Base-by-base conservation (phyloP, 176 grass and related monocot species). In the Rhipidocladum racemiflorum region DNA sequence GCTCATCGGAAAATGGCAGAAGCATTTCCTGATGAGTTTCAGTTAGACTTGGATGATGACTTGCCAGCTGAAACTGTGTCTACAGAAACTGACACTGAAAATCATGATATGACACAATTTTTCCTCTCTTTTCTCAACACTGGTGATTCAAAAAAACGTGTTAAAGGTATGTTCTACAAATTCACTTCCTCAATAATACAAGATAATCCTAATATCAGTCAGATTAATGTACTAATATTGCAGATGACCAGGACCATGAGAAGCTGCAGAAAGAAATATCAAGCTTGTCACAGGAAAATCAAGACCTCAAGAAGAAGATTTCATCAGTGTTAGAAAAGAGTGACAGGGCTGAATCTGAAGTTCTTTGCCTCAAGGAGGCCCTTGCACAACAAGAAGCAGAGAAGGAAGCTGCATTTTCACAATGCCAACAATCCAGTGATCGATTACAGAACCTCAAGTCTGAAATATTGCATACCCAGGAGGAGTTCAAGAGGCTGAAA, bases 1-100 rank as follows among this genome's bases (percentile, higher is more conserved):
- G 96, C 91, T 74, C 89, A 93, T 66, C 89, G 73, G 7, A 99
- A 90, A 65, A 95, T 99, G 89, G 96, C 96, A 16, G 92, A 93
- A 83, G 96, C 91, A 60, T 99, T 99, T 78, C 96, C 96, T 0
- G 93, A 95, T 50, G 88, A 95, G 43, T 83, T 90, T 57, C 87
- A 82, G 13, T 66, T 90, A 30, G 92, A 93, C 56, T 81, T 95
- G 45, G 87, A 92, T 51, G 96, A 99, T 85, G 96, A 99, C 16
- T 49, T 80, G 12, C 82, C 90, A 85, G 70, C 89, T 75, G 83
- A 78, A 85, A 89, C 68, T 80, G 59, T 68, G 68, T 77, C 83
- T 7, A 25, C 70, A 42, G 90, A 91, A 49, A 72, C 38, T 51
- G 92, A 89, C 46, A 61, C 62, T 16, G 75, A 88, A 20, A 72